Conservation (phyloP, 345 rosid species). For the Gossypium longicalyx region DNA sequence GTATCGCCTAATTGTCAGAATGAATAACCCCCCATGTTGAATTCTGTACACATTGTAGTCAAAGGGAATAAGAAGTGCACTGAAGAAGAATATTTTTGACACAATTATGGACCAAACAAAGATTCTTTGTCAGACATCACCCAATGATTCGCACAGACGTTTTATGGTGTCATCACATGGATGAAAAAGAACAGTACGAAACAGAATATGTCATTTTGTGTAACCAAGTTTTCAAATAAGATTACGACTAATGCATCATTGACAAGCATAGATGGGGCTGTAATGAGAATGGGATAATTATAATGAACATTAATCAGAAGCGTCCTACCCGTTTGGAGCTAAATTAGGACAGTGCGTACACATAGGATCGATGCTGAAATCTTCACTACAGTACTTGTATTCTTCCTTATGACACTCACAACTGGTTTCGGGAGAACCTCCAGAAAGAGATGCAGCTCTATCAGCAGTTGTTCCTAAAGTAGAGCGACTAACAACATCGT, state of each 20-base stretch:
- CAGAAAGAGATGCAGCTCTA: constrained; percentile 42
- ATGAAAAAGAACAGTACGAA: not conserved
- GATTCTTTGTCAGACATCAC: not conserved
- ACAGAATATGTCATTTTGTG: not conserved
- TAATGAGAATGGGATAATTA: not conserved
- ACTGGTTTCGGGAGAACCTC: constrained; percentile 22
- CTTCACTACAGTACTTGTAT: constrained; percentile 37
- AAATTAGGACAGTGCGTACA: constrained; percentile 18
- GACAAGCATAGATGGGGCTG: not conserved
- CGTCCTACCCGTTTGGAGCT: constrained; percentile 15
- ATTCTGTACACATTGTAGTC: not conserved
- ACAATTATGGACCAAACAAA: not conserved
- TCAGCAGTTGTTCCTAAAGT: constrained; percentile 45
- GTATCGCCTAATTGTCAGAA: not conserved
- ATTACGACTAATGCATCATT: not conserved
- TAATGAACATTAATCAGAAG: not conserved
- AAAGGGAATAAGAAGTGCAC: not conserved
- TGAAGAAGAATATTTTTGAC: not conserved
- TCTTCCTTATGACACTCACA: constrained; percentile 17
- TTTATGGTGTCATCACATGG: not conserved
- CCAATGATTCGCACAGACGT: not conserved
- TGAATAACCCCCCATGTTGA: not conserved
- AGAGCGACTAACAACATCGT: constrained; percentile 32
- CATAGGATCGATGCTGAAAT: constrained; percentile 65
- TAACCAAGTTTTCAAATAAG: not conserved